These are phyloP conservation scores for Pythium periplocum DNA, from an alignment of 352 stramenopile genomes.

Conservation along the genomic window DNA sequence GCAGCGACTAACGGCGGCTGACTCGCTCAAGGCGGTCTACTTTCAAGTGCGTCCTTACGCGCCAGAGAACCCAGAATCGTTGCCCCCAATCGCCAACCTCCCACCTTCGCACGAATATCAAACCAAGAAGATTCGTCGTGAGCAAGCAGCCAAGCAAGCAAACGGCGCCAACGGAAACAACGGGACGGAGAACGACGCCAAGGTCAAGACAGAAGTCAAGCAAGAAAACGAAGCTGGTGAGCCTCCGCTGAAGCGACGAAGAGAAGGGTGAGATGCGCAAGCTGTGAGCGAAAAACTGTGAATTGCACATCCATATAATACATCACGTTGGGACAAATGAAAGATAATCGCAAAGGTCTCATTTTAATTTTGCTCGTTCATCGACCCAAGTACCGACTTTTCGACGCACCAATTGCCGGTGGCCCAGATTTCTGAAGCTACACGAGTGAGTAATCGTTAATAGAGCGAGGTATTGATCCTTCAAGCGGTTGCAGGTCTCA, in stretches of 20 bases:
- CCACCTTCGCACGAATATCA: constrained; percentile 85
- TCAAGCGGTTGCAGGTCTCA: constrained; percentile 19
- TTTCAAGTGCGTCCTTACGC: constrained; percentile 84
- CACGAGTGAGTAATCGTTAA: neutral
- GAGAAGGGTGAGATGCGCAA: constrained; percentile 16
- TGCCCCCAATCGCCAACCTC: constrained; percentile 68
- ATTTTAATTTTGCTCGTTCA: constrained; percentile 18
- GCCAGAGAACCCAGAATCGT: constrained; percentile 48
- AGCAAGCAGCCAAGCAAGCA: constrained; percentile 69
- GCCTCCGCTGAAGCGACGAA: constrained; percentile 48
- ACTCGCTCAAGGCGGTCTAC: constrained; percentile 92
- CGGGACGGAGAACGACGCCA: constrained; percentile 19
- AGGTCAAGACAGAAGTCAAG: constrained; percentile 22
- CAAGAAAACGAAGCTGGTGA: constrained; percentile 15
- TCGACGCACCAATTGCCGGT: constrained; percentile 19
- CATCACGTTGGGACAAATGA: too few species aligned
- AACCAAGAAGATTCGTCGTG: constrained; percentile 86
- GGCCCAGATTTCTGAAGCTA: constrained; percentile 65
- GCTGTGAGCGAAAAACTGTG: too few species aligned
- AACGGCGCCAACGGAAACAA: constrained; percentile 23
- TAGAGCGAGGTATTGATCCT: neutral
- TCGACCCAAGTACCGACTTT: constrained; percentile 61
- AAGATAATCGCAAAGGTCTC: too few species aligned
- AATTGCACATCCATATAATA: too few species aligned
- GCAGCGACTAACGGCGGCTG: constrained; percentile 88